Evolutionary conservation across 176 grass and related monocot genomes (phyloP).

Genomic region (Hyparrhenia diplandra): DNA sequence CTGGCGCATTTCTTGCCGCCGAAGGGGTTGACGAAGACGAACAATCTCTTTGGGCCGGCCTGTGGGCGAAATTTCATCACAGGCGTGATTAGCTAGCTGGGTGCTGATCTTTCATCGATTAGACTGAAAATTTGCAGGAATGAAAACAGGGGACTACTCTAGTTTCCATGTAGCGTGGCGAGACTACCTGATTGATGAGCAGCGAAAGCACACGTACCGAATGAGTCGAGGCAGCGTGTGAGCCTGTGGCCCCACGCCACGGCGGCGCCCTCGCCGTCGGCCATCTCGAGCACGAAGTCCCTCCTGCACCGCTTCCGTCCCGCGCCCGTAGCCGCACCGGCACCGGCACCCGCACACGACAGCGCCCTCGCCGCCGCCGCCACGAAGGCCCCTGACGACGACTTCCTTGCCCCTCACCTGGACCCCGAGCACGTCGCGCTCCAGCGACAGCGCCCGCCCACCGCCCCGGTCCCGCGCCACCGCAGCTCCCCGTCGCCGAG

Average conservation of each 20-base stretch:
- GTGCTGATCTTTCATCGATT: not conserved
- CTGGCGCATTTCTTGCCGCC: slow-evolving; percentile 58
- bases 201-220: slow-evolving; percentile 36
- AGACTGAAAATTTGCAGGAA: not conserved
- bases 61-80: not conserved
- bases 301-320: slow-evolving; percentile 32
- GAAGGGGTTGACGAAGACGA: slow-evolving; percentile 77
- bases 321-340: not conserved
- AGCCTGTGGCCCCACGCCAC: slow-evolving; percentile 30
- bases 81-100: not conserved
- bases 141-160: not conserved
- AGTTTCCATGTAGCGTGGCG: not conserved
- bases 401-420: slow-evolving; percentile 32
- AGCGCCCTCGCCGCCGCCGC: not conserved
- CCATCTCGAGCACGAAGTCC: slow-evolving; percentile 65
- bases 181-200: too few relatives aligned
- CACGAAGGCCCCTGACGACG: slow-evolving; percentile 51
- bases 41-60: slow-evolving; percentile 51
- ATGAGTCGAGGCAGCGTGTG: slow-evolving; percentile 30
- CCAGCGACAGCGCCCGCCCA: slow-evolving; percentile 41
- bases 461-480: slow-evolving; percentile 23
- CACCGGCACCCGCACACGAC: not conserved
- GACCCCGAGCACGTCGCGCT: slow-evolving; percentile 59
- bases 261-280: slow-evolving; percentile 29
- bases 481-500: slow-evolving; percentile 31